Evolutionary conservation across 768 basidiomycete genomes (phyloP).

Genomic region (Omphalotus guepiniiformis): DNA sequence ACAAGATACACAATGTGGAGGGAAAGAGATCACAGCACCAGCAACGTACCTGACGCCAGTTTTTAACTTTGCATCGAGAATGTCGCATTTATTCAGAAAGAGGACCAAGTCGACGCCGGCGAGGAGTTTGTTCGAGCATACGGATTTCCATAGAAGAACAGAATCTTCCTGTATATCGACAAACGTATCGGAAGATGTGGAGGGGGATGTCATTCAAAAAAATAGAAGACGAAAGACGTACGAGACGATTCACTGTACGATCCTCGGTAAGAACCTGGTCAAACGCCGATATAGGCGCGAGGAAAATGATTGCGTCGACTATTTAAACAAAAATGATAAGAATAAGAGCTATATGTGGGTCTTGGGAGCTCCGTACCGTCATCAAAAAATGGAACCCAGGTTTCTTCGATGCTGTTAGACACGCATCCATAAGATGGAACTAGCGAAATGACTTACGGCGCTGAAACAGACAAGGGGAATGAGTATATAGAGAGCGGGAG

Average conservation of each 20-base stretch:
- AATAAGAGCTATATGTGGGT: background rate
- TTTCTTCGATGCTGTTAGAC: slow-evolving; percentile 36
- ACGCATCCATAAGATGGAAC: slow-evolving; percentile 3
- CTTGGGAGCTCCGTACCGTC: slow-evolving; percentile 33
- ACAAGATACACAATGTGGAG: too few species aligned
- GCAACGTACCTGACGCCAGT: slow-evolving; percentile 45
- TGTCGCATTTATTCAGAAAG: slow-evolving; percentile 88
- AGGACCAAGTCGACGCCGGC: slow-evolving; percentile 77
- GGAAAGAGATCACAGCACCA: background rate
- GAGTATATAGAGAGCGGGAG: slow-evolving; percentile 5
- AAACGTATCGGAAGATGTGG: too few species aligned
- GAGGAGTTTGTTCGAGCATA: slow-evolving; percentile 79
- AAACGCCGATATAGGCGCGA: slow-evolving; percentile 72
- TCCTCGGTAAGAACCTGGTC: slow-evolving; percentile 70
- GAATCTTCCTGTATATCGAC: slow-evolving; percentile 62
- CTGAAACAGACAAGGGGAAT: slow-evolving; percentile 19
- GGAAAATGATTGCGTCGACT: slow-evolving; percentile 74
- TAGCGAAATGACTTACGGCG: slow-evolving; percentile 22
- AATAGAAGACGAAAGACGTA: slow-evolving; percentile 20
- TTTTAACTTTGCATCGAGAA: slow-evolving; percentile 65
- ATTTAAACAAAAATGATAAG: background rate
- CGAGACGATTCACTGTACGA: slow-evolving; percentile 54
- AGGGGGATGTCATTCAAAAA: background rate
- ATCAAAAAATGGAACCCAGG: slow-evolving; percentile 71
- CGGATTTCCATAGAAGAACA: slow-evolving; percentile 84